These are phyloP conservation scores for Lithospermum erythrorhizon DNA, from an alignment of 257 asterid species.

Conservation along the genomic window DNA sequence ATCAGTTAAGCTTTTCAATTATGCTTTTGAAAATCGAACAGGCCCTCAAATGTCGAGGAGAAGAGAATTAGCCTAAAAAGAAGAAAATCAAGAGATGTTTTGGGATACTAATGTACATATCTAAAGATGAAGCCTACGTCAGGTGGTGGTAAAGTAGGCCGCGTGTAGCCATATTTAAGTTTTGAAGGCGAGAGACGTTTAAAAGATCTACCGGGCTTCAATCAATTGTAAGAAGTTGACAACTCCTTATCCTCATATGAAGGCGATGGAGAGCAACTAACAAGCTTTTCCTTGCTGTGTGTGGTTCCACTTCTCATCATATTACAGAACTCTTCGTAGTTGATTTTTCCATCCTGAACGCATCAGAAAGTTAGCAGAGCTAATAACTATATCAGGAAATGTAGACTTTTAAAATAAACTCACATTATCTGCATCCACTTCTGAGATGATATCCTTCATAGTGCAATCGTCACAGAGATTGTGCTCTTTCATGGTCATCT, in stretches of 20 bases:
- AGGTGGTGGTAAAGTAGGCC: neutral
- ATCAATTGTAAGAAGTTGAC: neutral
- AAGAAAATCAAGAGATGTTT: neutral
- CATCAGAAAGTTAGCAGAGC: slow-evolving; percentile 1
- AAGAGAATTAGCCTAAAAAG: neutral
- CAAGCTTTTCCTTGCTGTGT: slow-evolving; percentile 35
- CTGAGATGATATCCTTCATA: slow-evolving; percentile 65
- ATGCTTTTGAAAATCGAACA: neutral
- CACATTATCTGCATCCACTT: slow-evolving; percentile 85
- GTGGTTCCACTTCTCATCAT: slow-evolving; percentile 88
- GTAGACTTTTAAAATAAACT: slow-evolving; percentile 10
- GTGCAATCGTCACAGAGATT: slow-evolving; percentile 59
- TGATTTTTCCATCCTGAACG: slow-evolving; percentile 75
- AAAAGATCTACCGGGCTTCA: neutral
- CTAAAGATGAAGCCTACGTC: neutral
- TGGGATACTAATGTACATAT: neutral
- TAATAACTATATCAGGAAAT: neutral
- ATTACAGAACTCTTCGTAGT: slow-evolving; percentile 69
- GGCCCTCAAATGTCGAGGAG: neutral
- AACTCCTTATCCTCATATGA: neutral
- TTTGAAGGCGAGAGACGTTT: neutral
- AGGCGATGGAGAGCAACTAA: slow-evolving; percentile 8
- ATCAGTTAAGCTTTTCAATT: neutral
- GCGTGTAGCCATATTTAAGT: neutral
- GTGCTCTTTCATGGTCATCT: slow-evolving; percentile 66